phyloP scores from a whole-genome alignment of 176 grass and related monocot genomes.

The Canna indica region DNA sequence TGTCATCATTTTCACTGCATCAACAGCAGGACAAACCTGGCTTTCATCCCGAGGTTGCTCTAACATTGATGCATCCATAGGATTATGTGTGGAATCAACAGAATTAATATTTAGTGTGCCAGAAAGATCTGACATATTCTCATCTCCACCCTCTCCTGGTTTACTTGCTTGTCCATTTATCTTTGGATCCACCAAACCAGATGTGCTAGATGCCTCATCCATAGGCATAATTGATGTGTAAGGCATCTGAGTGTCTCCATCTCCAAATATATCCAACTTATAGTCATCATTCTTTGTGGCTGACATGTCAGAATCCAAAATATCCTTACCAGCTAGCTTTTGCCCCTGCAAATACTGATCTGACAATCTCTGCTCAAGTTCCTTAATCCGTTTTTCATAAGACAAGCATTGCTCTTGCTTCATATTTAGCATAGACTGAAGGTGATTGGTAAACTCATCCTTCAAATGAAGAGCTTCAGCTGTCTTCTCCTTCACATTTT shows the following conservation, averaged over 20 bases:
- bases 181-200: constrained; percentile 32
- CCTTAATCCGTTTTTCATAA: constrained; percentile 80
- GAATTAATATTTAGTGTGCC: constrained; percentile 57
- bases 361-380: constrained; percentile 69
- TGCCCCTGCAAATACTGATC: constrained; percentile 66
- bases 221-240: constrained; percentile 54
- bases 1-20: constrained; percentile 33
- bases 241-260: constrained; percentile 36
- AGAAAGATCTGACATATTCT: constrained; percentile 86
- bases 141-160: constrained; percentile 80
- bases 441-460: constrained; percentile 65
- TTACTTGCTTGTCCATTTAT: constrained; percentile 41
- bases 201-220: constrained; percentile 84
- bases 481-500: constrained; percentile 57
- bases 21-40: constrained; percentile 37
- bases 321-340: constrained; percentile 47
- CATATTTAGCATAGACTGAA: constrained; percentile 45
- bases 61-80: constrained; percentile 64
- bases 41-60: constrained; percentile 42
- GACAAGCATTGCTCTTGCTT: constrained; percentile 59
- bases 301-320: constrained; percentile 45
- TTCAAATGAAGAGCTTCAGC: constrained; percentile 63
- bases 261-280: constrained; percentile 42
- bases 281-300: constrained; percentile 42
- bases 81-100: constrained; percentile 32